phyloP scores from a whole-genome alignment of 2,329 filamentous ascomycete genomes.

The Botryotinia globosa region DNA sequence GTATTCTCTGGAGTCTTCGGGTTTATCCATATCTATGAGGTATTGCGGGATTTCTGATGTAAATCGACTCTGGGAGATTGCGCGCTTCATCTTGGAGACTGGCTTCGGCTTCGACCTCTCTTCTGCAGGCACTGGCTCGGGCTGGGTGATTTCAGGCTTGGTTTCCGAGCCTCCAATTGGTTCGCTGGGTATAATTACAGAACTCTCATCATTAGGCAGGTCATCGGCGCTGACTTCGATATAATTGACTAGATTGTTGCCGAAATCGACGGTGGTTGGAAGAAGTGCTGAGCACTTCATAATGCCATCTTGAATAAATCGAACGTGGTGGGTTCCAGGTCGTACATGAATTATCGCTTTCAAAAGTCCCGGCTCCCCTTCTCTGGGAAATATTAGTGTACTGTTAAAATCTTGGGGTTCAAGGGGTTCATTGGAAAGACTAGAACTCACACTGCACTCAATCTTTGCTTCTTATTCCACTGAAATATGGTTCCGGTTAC shows the following conservation, averaged over 20 bases:
- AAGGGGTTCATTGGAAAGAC: neutral
- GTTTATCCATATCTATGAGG: constrained; percentile 79
- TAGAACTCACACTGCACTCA: constrained; percentile 71
- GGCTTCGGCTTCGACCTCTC: constrained; percentile 39
- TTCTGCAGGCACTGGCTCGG: constrained; percentile 38
- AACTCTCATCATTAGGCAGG: constrained; percentile 43
- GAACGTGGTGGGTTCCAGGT: constrained; percentile 92
- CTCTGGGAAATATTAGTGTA: constrained; percentile 36
- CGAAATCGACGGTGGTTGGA: constrained; percentile 95
- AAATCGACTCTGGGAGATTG: constrained; percentile 59
- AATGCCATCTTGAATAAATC: constrained; percentile 90
- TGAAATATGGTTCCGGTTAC: constrained; percentile 97
- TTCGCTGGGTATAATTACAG: constrained; percentile 24
- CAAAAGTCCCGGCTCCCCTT: constrained; percentile 57
- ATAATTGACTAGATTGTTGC: constrained; percentile 97
- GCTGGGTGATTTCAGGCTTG: constrained; percentile 20
- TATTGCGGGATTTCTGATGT: constrained; percentile 77
- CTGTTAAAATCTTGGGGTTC: neutral
- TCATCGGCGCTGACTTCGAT: constrained; percentile 87
- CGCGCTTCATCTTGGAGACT: constrained; percentile 53
- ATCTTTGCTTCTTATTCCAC: constrained; percentile 90
- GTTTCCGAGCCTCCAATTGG: constrained; percentile 23
- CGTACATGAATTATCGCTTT: constrained; percentile 78
- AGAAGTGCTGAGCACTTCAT: constrained; percentile 86
- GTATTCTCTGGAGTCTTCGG: constrained; percentile 73